Conservation (phyloP, 768 basidiomycete genomes). For the Termitomyces sp. region DNA sequence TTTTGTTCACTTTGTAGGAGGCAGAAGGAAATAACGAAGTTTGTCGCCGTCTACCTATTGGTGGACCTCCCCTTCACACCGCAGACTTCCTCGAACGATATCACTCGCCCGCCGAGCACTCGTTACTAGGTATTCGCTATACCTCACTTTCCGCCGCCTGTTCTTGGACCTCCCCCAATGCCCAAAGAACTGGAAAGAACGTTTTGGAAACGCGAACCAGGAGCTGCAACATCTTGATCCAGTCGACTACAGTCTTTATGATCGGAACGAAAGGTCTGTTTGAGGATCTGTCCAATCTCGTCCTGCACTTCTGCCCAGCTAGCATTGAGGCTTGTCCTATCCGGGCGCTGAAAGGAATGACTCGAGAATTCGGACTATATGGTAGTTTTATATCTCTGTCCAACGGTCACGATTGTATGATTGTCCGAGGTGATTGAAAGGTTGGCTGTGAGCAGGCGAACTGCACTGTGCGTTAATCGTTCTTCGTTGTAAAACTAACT, state of each 20-base stretch:
- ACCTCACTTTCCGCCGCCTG: constrained; percentile 38
- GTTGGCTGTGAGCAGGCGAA: constrained; percentile 58
- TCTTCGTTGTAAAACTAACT: neutral
- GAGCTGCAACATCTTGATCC: constrained; percentile 19
- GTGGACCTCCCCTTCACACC: constrained; percentile 16
- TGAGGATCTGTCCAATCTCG: constrained; percentile 23
- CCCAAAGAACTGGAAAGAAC: constrained; percentile 37
- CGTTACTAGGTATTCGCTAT: constrained; percentile 54
- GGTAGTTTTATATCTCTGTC: constrained; percentile 28
- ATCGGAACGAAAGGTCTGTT: too few species aligned
- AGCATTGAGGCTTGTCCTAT: too few species aligned
- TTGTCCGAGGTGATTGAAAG: constrained; percentile 41
- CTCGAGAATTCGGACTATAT: constrained; percentile 59
- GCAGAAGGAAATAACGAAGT: constrained; percentile 1
- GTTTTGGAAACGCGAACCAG: constrained; percentile 35
- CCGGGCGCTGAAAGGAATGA: constrained; percentile 33
- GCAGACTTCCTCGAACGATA: constrained; percentile 20
- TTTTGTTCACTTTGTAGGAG: constrained; percentile 21
- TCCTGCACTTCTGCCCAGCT: constrained; percentile 1
- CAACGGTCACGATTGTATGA: constrained; percentile 48
- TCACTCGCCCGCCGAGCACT: constrained; percentile 35
- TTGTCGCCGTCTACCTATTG: constrained; percentile 32
- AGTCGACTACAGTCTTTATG: too few species aligned
- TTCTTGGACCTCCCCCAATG: constrained; percentile 43
- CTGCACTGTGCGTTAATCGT: constrained; percentile 40